phyloP scores from a whole-genome alignment of 2,329 filamentous ascomycete genomes.

The Purpureocillium lavendulum region DNA sequence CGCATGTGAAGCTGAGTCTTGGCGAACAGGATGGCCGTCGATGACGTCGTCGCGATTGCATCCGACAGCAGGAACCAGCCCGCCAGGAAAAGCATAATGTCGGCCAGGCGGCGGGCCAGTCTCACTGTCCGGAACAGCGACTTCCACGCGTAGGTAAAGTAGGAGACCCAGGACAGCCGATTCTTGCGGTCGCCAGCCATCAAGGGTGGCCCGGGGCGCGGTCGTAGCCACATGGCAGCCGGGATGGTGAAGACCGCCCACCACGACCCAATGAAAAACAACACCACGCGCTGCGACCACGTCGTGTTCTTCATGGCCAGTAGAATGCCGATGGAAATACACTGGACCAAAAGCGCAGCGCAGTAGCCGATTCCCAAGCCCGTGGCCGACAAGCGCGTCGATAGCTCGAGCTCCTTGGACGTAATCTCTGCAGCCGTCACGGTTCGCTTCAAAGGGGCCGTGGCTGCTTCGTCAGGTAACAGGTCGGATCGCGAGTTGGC shows the following conservation, averaged over 20 bases:
- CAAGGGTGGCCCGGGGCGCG: conserved; percentile 80
- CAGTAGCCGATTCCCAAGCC: conserved; percentile 93
- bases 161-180: conserved; percentile 48
- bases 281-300: conserved; percentile 76
- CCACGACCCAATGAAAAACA: conserved; percentile 84
- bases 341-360: conserved; percentile 77
- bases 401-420: conserved; percentile 65
- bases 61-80: conserved; percentile 96
- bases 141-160: conserved; percentile 78
- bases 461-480: conserved; percentile 22
- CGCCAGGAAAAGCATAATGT: conserved; percentile 70
- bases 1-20: conserved; percentile 90
- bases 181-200: conserved; percentile 31
- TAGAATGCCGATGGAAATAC: conserved; percentile 69
- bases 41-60: conserved; percentile 87
- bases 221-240: conserved; percentile 76
- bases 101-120: conserved; percentile 62
- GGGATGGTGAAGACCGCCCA: conserved; percentile 91
- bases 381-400: conserved; percentile 82
- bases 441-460: conserved; percentile 20
- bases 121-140: conserved; percentile 74
- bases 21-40: conserved; percentile 89
- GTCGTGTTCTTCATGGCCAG: conserved; percentile 66
- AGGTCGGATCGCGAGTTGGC: conserved; percentile 39
- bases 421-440: conserved; percentile 43